Evolutionary conservation across 768 basidiomycete species (phyloP).

Genomic region (Boletellus ananas): DNA sequence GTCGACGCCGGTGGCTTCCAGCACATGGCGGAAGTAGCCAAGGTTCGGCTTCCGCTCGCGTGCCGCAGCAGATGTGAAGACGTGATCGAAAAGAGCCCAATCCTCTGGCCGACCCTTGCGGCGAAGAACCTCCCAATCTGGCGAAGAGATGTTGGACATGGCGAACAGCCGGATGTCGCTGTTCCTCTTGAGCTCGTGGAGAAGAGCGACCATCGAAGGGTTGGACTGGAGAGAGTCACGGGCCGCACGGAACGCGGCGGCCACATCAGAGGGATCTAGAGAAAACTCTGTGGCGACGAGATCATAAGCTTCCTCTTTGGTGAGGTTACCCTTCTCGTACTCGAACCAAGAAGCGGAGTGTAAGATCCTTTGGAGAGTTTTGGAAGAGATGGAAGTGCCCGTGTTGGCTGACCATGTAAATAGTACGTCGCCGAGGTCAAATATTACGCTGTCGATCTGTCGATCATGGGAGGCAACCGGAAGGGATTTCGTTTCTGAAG

Average conservation of each 20-base stretch:
- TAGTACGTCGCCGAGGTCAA: constrained; percentile 19
- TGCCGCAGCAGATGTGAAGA: constrained; percentile 19
- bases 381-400: constrained; percentile 12
- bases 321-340: constrained; percentile 19
- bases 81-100: constrained; percentile 17
- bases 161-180: constrained; percentile 12
- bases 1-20: constrained; percentile 16
- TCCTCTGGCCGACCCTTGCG: constrained; percentile 8
- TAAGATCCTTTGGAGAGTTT: constrained; percentile 9
- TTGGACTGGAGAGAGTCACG: constrained; percentile 7
- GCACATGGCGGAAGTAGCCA: constrained; percentile 17
- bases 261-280: constrained; percentile 11
- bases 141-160: constrained; percentile 22
- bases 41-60: constrained; percentile 23
- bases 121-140: constrained; percentile 19
- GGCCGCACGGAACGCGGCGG: constrained; percentile 5
- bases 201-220: constrained; percentile 10
- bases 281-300: constrained; percentile 10
- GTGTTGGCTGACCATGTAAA: constrained; percentile 23
- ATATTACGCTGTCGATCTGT: constrained; percentile 19
- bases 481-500: not conserved
- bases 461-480: constrained; percentile 1
- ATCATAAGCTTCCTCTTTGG: constrained; percentile 7
- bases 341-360: constrained; percentile 19
- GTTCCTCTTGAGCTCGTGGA: constrained; percentile 12